Evolutionary conservation across 208 protist genomes (phyloP).

Genomic region (Trypanosoma rangeli): DNA sequence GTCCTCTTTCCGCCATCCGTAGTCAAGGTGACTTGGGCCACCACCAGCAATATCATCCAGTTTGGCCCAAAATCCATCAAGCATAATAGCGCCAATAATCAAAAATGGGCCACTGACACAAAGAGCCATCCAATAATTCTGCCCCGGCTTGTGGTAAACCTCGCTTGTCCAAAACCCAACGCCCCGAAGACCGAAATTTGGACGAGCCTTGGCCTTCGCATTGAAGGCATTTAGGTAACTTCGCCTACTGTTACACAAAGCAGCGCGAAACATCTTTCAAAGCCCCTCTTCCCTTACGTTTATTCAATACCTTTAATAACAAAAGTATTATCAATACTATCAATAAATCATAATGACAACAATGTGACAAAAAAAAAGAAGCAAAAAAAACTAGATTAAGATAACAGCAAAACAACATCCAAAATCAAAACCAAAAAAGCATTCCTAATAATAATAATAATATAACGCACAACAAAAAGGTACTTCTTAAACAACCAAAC

Average conservation of each 20-base stretch:
- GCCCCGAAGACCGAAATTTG: slow-evolving; percentile 85
- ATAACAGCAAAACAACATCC: too few species aligned
- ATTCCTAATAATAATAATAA: too few species aligned
- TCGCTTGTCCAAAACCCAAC: slow-evolving; percentile 83
- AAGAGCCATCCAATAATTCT: slow-evolving; percentile 78
- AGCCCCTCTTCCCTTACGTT: slow-evolving; percentile 14
- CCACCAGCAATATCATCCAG: slow-evolving; percentile 82
- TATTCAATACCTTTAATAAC: slow-evolving; percentile 13
- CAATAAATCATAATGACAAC: not conserved
- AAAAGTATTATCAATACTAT: slow-evolving; percentile 13
- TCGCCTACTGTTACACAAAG: slow-evolving; percentile 65
- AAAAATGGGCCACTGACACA: slow-evolving; percentile 58
- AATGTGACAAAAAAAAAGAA: slow-evolving; percentile 21
- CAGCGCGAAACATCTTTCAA: slow-evolving; percentile 61
- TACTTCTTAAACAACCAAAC: too few species aligned
- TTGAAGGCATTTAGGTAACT: slow-evolving; percentile 86
- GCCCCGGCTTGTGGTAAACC: slow-evolving; percentile 75
- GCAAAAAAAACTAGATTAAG: slow-evolving; percentile 21
- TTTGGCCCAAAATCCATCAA: slow-evolving; percentile 81
- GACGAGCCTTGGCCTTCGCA: slow-evolving; percentile 82
- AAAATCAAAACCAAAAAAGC: too few species aligned
- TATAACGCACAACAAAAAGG: too few species aligned
- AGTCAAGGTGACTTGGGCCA: slow-evolving; percentile 73
- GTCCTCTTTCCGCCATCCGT: slow-evolving; percentile 72
- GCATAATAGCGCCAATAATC: slow-evolving; percentile 72